Evolutionary conservation across 768 basidiomycete species (phyloP), one percentile per base, ranked within the genome.

Genomic region (Termitomyces sp.): DNA sequence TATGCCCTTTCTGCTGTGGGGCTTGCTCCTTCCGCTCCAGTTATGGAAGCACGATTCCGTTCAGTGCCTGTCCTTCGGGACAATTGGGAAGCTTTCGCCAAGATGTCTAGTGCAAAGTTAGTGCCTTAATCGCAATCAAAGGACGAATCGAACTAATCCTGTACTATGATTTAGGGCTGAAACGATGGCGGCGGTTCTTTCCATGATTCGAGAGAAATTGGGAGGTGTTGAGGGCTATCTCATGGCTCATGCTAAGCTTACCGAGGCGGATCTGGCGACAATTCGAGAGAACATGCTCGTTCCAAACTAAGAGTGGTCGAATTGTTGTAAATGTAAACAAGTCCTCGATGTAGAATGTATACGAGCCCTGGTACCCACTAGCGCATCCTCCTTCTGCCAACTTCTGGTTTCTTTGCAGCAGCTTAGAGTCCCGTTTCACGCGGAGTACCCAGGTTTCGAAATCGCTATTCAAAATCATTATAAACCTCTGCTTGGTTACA

Each of bases 1-100:
- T 79, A 80, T 54, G 62, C 66, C 1, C 61, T 78, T 45, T 73
- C 76, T 3, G 64, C 66, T 16, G 44, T 69, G 27, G 76, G 76
- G 2, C 65, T 76, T 15, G 67, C 69, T 51, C 73, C 75, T 5
- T 62, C 60, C 12, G 47, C 68, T 12, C 63, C 66, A 5, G 51
- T 68, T 36, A 54, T 80, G 16, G 56, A 65, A 3, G 63, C 53
- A 15, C 70, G 73, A 13, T 67, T 74, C 50, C 54, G 65, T 42
- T 63, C 70, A 18, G 59, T 68, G 16, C 59, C 65, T 9, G 63
- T 64, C 3, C 68, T 66, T 48, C 63, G 64, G 7, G 68, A 74
- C 23, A 73, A 73, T 54, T 68, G 66, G 62, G 61, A 71, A 13
- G 74, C 70, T 11, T 63, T 66, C 12, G 25, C 68, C 25, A 74